phyloP scores from a whole-genome alignment of 2,329 filamentous ascomycete species.

The Microsporum ferrugineum region DNA sequence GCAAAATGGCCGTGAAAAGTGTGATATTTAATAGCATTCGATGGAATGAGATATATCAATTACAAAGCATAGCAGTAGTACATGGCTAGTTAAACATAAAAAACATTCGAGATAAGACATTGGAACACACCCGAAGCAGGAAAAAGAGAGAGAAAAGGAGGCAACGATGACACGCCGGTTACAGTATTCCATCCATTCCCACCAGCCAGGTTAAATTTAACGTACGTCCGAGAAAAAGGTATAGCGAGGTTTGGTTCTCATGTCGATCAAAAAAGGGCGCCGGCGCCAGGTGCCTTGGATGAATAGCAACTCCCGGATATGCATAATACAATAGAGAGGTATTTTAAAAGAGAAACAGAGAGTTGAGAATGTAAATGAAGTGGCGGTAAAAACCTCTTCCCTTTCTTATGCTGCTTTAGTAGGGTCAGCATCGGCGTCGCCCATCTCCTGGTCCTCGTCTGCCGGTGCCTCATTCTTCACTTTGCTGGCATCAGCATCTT shows the following conservation, averaged over 20 bases:
- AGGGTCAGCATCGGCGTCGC: background rate
- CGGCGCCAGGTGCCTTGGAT: constrained; percentile 6
- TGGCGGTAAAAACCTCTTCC: too few species aligned
- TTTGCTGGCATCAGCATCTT: background rate
- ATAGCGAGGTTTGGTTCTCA: constrained; percentile 59
- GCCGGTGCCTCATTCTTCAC: background rate
- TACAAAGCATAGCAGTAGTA: background rate
- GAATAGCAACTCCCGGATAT: background rate
- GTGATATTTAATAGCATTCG: background rate
- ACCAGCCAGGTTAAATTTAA: background rate
- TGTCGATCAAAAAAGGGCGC: constrained; percentile 16
- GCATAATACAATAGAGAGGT: background rate
- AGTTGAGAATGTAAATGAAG: background rate
- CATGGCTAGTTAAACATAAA: background rate
- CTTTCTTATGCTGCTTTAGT: background rate
- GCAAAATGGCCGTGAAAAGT: background rate
- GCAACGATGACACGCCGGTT: background rate
- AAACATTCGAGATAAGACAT: background rate
- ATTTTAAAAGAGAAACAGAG: background rate
- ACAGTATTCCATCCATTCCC: background rate
- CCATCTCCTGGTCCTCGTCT: constrained; percentile 2
- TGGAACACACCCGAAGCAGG: background rate
- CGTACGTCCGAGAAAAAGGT: constrained; percentile 53
- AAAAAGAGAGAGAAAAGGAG: background rate
- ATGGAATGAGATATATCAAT: background rate